phyloP scores from a whole-genome alignment of 805 yeast species.

The Kregervanrija delftensis region DNA sequence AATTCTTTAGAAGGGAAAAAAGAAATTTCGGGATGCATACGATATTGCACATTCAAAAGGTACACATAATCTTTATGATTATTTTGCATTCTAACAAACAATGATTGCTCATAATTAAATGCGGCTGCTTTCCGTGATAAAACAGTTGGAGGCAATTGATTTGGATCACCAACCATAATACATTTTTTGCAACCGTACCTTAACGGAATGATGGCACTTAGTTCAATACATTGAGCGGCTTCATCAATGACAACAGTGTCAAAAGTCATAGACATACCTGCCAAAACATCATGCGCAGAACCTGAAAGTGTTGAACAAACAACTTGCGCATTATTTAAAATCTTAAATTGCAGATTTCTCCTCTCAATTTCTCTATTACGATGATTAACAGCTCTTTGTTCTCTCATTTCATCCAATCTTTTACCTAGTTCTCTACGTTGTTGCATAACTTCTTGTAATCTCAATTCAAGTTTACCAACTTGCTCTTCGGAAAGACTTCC shows the following conservation, averaged over 20 bases:
- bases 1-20: conserved; percentile 80
- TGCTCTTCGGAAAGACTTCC: conserved; percentile 32
- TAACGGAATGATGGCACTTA: conserved; percentile 85
- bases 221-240: conserved; percentile 95
- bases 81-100: conserved; percentile 89
- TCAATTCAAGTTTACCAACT: conserved; percentile 39
- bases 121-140: conserved; percentile 81
- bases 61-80: conserved; percentile 54
- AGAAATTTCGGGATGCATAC: conserved; percentile 95
- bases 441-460: conserved; percentile 49
- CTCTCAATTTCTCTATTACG: conserved; percentile 76
- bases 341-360: conserved; percentile 64
- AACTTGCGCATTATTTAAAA: conserved; percentile 69
- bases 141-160: conserved; percentile 96
- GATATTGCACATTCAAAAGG: conserved; percentile 83
- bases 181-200: conserved; percentile 86
- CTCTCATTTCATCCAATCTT: conserved; percentile 73
- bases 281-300: conserved; percentile 82
- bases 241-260: conserved; percentile 93
- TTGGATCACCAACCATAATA: conserved; percentile 98
- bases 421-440: conserved; percentile 64
- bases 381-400: conserved; percentile 55
- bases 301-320: conserved; percentile 92
- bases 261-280: conserved; percentile 67
- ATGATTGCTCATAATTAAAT: conserved; percentile 77